Percentiles rank a stretch among this genome's conserved stretches.
Evolutionary conservation across 2,329 filamentous ascomycete genomes (phyloP).

Genomic region (Monosporascus cannonballus): DNA sequence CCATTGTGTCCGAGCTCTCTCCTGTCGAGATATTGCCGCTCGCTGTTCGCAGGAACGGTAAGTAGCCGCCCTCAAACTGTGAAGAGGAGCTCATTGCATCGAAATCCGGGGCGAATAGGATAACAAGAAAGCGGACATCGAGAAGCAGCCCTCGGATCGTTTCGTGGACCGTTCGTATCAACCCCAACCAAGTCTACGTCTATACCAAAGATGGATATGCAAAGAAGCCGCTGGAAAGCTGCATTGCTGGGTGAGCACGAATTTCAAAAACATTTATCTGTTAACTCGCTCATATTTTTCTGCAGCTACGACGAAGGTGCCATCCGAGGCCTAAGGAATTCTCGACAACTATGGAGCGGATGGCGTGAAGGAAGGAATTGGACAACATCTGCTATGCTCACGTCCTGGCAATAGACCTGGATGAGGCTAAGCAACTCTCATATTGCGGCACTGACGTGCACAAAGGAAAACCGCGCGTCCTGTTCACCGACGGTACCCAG

Average conservation of each 20-base stretch:
- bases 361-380: constrained; percentile 38
- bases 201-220: constrained; percentile 38
- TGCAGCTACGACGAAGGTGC: constrained; percentile 39
- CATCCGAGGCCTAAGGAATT: constrained; percentile 35
- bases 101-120: constrained; percentile 49
- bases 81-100: not conserved
- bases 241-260: constrained; percentile 33
- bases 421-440: constrained; percentile 33
- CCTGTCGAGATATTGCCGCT: constrained; percentile 46
- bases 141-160: constrained; percentile 36
- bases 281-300: not conserved
- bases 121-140: constrained; percentile 36
- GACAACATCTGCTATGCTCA: constrained; percentile 40
- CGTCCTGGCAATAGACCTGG: constrained; percentile 39
- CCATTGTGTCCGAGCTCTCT: constrained; percentile 32
- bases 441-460: constrained; percentile 40
- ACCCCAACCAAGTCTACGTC: constrained; percentile 40
- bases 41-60: constrained; percentile 46
- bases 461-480: constrained; percentile 40
- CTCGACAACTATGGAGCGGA: constrained; percentile 29
- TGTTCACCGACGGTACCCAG: constrained; percentile 40
- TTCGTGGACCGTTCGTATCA: constrained; percentile 44
- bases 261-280: constrained; percentile 6
- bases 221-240: constrained; percentile 36
- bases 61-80: constrained; percentile 12